phyloP scores from a whole-genome alignment of 1,284 basidiomycete species.

The Microbotryomycetes sp. region DNA sequence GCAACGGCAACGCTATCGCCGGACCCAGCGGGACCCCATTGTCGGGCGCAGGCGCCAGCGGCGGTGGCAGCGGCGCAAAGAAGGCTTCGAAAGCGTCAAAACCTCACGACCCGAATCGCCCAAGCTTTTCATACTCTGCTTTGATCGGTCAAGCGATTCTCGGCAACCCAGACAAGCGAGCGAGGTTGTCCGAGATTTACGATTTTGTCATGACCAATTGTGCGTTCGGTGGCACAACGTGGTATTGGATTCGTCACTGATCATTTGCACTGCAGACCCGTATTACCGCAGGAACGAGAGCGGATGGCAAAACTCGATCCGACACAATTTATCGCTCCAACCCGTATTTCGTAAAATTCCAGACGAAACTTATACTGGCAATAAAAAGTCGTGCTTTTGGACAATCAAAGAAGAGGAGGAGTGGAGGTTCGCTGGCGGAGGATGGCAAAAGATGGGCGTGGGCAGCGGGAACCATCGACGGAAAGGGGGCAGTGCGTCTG shows the following conservation, averaged over 20 bases:
- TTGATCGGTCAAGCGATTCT: constrained; percentile 90
- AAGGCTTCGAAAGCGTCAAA: neutral
- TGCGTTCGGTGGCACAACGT: neutral
- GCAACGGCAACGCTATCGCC: neutral
- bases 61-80: neutral
- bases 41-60: neutral
- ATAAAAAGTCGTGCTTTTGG: constrained; percentile 13
- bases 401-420: constrained; percentile 9
- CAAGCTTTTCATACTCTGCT: constrained; percentile 71
- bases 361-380: neutral
- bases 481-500: neutral
- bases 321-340: constrained; percentile 56
- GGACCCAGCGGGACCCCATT: neutral
- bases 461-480: neutral
- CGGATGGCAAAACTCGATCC: constrained; percentile 92
- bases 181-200: constrained; percentile 90
- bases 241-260: neutral
- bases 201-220: constrained; percentile 72
- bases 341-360: constrained; percentile 15
- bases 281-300: constrained; percentile 49
- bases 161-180: constrained; percentile 69
- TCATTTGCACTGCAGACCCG: constrained; percentile 4
- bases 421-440: constrained; percentile 9
- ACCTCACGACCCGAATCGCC: constrained; percentile 10
- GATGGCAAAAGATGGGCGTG: constrained; percentile 9